A percentile compares a stretch with the other conserved stretches of the same genome.
phyloP scores from a whole-genome alignment of 148 eudicot species.

The Cornus kousa region DNA sequence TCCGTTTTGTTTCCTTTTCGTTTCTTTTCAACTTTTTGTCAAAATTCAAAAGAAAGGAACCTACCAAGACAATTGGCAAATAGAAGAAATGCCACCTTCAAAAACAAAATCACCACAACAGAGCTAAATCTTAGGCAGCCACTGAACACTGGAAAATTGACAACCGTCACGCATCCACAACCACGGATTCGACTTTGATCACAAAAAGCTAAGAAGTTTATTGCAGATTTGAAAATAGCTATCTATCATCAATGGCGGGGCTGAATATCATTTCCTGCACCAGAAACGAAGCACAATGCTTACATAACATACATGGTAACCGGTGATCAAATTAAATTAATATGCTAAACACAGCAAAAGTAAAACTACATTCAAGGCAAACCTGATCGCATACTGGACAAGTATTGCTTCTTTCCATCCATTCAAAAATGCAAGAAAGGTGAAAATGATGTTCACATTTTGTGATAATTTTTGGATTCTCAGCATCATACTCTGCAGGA shows the following conservation, averaged over 20 bases:
- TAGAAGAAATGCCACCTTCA: not conserved
- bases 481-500: slow-evolving; percentile 71
- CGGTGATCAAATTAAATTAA: not conserved
- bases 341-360: not conserved
- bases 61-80: not conserved
- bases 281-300: not conserved
- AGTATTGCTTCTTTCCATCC: slow-evolving; percentile 95
- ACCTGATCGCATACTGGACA: slow-evolving; percentile 95
- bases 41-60: slow-evolving; percentile 15
- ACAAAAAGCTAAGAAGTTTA: not conserved
- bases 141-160: not conserved
- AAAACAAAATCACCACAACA: slow-evolving; percentile 2
- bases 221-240: slow-evolving; percentile 11
- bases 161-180: not conserved
- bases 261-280: slow-evolving; percentile 46
- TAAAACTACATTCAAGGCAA: not conserved
- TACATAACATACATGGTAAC: not conserved
- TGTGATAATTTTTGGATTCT: slow-evolving; percentile 83
- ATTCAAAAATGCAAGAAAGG: slow-evolving; percentile 88
- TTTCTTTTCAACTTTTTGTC: not conserved
- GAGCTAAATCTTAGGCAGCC: not conserved
- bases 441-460: slow-evolving; percentile 93
- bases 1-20: not conserved
- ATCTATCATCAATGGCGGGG: slow-evolving; percentile 19
- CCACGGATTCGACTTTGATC: not conserved